Evolutionary conservation across 116 monocot species (phyloP).

Genomic region (Cymodocea nodosa): DNA sequence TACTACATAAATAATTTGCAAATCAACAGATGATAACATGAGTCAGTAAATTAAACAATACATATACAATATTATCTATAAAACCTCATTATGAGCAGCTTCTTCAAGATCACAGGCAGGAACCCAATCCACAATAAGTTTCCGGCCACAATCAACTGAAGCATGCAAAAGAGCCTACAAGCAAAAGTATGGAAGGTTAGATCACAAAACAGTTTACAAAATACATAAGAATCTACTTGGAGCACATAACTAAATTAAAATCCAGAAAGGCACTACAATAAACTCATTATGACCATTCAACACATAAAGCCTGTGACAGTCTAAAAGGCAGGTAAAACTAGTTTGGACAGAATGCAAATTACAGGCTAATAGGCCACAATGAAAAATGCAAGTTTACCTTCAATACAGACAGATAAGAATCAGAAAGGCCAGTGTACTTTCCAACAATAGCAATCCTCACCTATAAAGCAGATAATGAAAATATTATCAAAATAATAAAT

Average conservation of each 20-base stretch:
- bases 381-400: slow-evolving; percentile 35
- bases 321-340: background rate
- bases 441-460: slow-evolving; percentile 90
- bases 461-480: slow-evolving; percentile 20
- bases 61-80: background rate
- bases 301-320: no score
- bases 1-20: background rate
- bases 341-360: no score
- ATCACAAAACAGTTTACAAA: background rate
- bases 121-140: slow-evolving; percentile 76
- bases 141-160: slow-evolving; percentile 46
- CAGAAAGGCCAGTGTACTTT: slow-evolving; percentile 76
- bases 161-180: slow-evolving; percentile 89
- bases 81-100: slow-evolving; percentile 38
- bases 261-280: background rate
- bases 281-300: no score
- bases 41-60: background rate
- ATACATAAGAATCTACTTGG: background rate
- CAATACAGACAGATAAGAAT: slow-evolving; percentile 86
- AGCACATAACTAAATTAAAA: background rate
- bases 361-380: background rate
- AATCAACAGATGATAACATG: slow-evolving; percentile 5
- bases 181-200: background rate
- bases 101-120: slow-evolving; percentile 72
- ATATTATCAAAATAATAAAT: background rate